Conservation (phyloP, 1,139 yeast genomes). For the Geotrichum bryndzae region DNA sequence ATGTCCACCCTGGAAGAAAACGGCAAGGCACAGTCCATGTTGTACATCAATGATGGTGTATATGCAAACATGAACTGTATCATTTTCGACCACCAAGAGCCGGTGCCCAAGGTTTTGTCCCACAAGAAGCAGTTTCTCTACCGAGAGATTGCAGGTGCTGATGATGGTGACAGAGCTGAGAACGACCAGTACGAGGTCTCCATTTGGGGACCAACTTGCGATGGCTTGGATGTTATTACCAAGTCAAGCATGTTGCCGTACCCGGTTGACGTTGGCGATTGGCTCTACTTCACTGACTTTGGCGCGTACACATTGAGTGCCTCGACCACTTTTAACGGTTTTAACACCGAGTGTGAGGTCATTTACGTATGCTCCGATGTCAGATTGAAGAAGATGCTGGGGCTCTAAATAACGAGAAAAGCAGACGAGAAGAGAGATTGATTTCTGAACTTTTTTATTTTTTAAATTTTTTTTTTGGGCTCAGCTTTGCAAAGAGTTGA, state of each 20-base stretch:
- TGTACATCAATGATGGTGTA: slow-evolving; percentile 90
- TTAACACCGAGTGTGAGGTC: slow-evolving; percentile 55
- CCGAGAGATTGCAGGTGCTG: slow-evolving; percentile 29
- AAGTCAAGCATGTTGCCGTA: slow-evolving; percentile 47
- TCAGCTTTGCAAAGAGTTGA: neutral
- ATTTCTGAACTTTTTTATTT: neutral
- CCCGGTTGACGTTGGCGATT: slow-evolving; percentile 76
- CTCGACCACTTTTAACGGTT: slow-evolving; percentile 81
- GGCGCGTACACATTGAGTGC: slow-evolving; percentile 97
- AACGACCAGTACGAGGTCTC: slow-evolving; percentile 40
- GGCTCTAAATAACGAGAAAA: slow-evolving; percentile 2
- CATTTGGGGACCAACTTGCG: slow-evolving; percentile 98
- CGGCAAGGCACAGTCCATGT: slow-evolving; percentile 38
- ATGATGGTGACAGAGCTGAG: slow-evolving; percentile 17
- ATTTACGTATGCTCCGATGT: slow-evolving; percentile 52
- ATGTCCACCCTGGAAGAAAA: slow-evolving; percentile 30
- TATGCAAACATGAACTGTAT: slow-evolving; percentile 94
- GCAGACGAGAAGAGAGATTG: neutral
- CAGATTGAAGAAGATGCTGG: slow-evolving; percentile 17
- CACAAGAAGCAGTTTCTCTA: slow-evolving; percentile 46
- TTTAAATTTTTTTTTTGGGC: neutral
- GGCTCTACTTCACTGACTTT: slow-evolving; percentile 76
- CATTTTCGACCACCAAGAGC: slow-evolving; percentile 84
- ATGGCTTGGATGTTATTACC: slow-evolving; percentile 84
- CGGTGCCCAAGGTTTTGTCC: slow-evolving; percentile 59